Base-by-base conservation (phyloP, 495 filamentous ascomycete genomes). In the Apiosordaria backusii region DNA sequence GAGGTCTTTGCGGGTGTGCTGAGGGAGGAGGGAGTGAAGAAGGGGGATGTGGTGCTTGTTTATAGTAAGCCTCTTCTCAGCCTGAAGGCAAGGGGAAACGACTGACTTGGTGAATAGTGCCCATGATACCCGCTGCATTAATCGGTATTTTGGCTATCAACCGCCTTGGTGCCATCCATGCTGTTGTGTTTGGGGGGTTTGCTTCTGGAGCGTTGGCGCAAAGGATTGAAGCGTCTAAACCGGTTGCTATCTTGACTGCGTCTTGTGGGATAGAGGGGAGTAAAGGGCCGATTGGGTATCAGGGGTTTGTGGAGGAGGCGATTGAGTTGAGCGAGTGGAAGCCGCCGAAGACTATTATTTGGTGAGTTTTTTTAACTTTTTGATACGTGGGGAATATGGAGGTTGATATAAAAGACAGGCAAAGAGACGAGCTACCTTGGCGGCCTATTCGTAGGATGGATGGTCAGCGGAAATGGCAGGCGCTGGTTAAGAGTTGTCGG, bases 151-250 rank as follows among this genome's bases (percentile, higher is more conserved):
- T 97, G 3, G 92, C 94, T 25, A 86, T 91, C 67, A 84, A 84
- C 53, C 89, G 93, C 0, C 80, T 97, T 0, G 94, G 94, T 23
- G 93, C 94, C 6, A 88, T 97, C 62, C 93, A 97, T 69, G 87
- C 91, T 4, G 92, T 94, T 7, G 93, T 97, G 3, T 97, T 97
- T 75, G 94, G 93, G 13, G 93, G 93, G 1, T 97, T 97, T 70
- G 92, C 91, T 0, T 79, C 92, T 6, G 80, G 83, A 19, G 90
- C 93, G 3, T 82, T 97, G 24, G 92, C 93, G 2, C 94, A 97
- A 75, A 84, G 93, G 9, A 96, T 97, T 64, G 92, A 96, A 52
- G 90, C 90, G 0, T 91, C 89, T 1, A 83, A 86, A 55, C 91
- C 93, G 15, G 83, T 84, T 21, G 86, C 84, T 10, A 87, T 97